A percentile compares a stretch with the other conserved stretches of the same genome.
phyloP scores from a whole-genome alignment of 306 rosid species.

The Ammopiptanthus mongolicus region DNA sequence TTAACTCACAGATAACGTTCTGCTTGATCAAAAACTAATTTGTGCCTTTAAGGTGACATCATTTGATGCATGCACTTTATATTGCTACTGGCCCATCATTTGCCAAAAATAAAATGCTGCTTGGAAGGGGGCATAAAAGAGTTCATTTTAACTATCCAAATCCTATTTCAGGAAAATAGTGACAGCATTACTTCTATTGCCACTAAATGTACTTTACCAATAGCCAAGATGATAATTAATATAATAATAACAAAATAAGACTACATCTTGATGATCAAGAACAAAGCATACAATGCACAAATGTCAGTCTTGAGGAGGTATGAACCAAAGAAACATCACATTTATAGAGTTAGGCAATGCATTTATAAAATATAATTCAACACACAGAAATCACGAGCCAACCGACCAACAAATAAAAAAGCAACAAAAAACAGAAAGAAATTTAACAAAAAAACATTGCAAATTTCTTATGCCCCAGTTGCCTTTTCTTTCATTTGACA shows the following conservation, averaged over 20 bases:
- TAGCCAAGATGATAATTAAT: background rate
- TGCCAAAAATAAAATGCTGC: background rate
- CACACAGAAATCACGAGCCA: conserved; percentile 18
- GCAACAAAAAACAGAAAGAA: background rate
- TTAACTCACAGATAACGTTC: background rate
- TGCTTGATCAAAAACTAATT: background rate
- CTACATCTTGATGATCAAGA: background rate
- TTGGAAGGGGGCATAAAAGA: background rate
- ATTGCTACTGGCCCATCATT: background rate
- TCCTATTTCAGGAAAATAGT: background rate
- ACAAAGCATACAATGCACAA: background rate
- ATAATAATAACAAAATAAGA: background rate
- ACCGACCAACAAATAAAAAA: background rate
- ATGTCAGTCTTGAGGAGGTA: background rate
- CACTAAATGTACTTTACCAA: background rate
- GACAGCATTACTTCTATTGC: background rate
- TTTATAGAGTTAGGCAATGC: background rate
- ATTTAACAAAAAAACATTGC: background rate
- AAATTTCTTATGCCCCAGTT: conserved; percentile 1
- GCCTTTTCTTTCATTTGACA: background rate
- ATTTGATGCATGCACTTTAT: background rate
- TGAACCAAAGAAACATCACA: background rate
- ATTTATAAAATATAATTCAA: conserved; percentile 6
- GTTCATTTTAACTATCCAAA: background rate
- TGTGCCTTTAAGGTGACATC: background rate